Evolutionary conservation across 768 basidiomycete species (phyloP).

Genomic region (Megacollybia marginata): DNA sequence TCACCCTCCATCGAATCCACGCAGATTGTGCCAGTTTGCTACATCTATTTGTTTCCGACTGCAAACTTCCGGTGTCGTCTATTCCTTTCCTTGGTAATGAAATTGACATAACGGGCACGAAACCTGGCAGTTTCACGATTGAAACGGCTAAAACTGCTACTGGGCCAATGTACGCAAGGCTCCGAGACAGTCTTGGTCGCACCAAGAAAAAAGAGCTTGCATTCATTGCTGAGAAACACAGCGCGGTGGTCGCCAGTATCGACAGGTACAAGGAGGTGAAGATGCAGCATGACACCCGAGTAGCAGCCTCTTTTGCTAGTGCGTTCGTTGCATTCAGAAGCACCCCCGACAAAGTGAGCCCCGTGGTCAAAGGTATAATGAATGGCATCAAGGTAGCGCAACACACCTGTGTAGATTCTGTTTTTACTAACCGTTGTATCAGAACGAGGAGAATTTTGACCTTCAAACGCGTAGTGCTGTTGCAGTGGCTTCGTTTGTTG

Average conservation of each 20-base stretch:
- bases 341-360: slow-evolving; percentile 90
- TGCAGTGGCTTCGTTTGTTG: slow-evolving; percentile 82
- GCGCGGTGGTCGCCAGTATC: slow-evolving; percentile 59
- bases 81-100: slow-evolving; percentile 75
- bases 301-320: slow-evolving; percentile 84
- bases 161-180: slow-evolving; percentile 58
- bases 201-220: slow-evolving; percentile 75
- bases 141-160: slow-evolving; percentile 68
- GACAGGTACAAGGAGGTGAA: slow-evolving; percentile 79
- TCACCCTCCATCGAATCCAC: slow-evolving; percentile 72
- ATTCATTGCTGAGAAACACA: slow-evolving; percentile 69
- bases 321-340: slow-evolving; percentile 83
- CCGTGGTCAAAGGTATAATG: slow-evolving; percentile 95
- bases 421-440: slow-evolving; percentile 6
- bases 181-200: slow-evolving; percentile 69
- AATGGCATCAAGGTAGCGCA: slow-evolving; percentile 85
- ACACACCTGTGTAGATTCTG: background rate
- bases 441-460: slow-evolving; percentile 86
- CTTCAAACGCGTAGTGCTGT: slow-evolving; percentile 84
- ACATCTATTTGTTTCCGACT: slow-evolving; percentile 78
- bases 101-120: slow-evolving; percentile 66
- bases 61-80: slow-evolving; percentile 72
- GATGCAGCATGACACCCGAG: slow-evolving; percentile 77
- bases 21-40: slow-evolving; percentile 73
- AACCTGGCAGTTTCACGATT: slow-evolving; percentile 67